Evolutionary conservation across 352 stramenopile species (phyloP), one percentile per base, ranked within the genome.

Genomic region (Phytophthora lateralis): DNA sequence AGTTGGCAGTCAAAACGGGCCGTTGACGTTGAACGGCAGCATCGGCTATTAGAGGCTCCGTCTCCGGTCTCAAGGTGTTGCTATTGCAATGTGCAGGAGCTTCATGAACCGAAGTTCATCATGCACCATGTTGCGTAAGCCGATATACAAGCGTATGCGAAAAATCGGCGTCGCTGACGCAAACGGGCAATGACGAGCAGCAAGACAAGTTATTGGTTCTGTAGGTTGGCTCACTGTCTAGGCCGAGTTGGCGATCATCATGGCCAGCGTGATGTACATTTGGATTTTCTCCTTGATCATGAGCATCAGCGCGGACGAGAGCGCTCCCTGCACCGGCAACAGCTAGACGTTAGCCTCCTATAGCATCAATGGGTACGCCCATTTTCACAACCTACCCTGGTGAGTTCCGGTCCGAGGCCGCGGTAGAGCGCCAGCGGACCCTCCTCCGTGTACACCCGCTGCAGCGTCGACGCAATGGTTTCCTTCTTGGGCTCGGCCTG

Each of bases 201-300:
- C 26, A 30, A 30, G 26, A 9, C 12, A 37, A 38, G 32, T 38
- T 9, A 55, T 55, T 61, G 34, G 50, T 56, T 51, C 57, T 29
- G 51, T 38, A 59, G 54, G 52, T 27, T 63, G 32, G 15, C 49
- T 55, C 15, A 26, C 17, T 24, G 35, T 21, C 56, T 72, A 76
- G 21, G 56, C 42, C 30, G 68, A 73, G 34, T 66, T 89, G 41
- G 65, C 77, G 29, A 93, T 60, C 37, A 97, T 81, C 59, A 97
- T 78, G 35, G 89, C 57, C 46, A 91, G 38, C 54, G 83, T 96
- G 59, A 97, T 93, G 63, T 96, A 91, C 62, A 76, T 84, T 70
- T 97, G 89, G 50, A 98, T 97, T 75, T 98, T 97, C 76, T 99
- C 96, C 83, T 99, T 99, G 57, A 98, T 95, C 91, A 98, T 98